phyloP scores from a whole-genome alignment of 768 basidiomycete species.

The Russula ochroleuca region DNA sequence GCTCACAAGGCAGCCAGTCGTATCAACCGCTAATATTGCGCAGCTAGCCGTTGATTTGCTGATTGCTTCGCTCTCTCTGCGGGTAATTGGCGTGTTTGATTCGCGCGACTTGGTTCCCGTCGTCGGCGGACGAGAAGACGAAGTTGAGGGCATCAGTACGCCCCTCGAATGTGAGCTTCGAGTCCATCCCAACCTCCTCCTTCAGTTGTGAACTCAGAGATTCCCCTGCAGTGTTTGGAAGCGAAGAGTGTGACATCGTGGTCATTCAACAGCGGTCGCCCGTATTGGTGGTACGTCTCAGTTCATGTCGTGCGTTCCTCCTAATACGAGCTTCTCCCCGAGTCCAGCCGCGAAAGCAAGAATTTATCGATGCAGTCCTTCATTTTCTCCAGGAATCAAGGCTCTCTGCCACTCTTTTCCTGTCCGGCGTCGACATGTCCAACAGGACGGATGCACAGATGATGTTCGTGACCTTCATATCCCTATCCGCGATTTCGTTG shows the following conservation, averaged over 20 bases:
- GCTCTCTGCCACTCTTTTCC: constrained; percentile 53
- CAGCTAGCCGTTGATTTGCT: constrained; percentile 75
- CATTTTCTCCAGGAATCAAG: constrained; percentile 51
- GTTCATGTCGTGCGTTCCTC: neutral
- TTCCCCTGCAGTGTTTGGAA: constrained; percentile 55
- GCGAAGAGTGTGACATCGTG: constrained; percentile 44
- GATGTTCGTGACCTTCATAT: constrained; percentile 44
- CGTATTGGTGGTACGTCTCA: constrained; percentile 55
- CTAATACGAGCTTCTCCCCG: neutral
- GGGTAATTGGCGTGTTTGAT: constrained; percentile 60
- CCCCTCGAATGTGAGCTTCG: constrained; percentile 66
- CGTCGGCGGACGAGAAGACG: constrained; percentile 67
- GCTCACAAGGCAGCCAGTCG: constrained; percentile 50
- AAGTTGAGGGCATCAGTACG: constrained; percentile 57
- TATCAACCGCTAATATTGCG: constrained; percentile 77
- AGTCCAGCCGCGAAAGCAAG: constrained; percentile 58
- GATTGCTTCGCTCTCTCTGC: constrained; percentile 59
- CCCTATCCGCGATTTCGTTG: neutral
- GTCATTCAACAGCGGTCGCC: constrained; percentile 79
- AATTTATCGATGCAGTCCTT: constrained; percentile 55
- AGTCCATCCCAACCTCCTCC: neutral
- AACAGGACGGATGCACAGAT: constrained; percentile 76
- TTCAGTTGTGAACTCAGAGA: constrained; percentile 18
- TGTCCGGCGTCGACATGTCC: constrained; percentile 71
- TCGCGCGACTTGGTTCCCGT: constrained; percentile 61